phyloP scores from a whole-genome alignment of 257 asterid species.

The Penstemon newberryi region DNA sequence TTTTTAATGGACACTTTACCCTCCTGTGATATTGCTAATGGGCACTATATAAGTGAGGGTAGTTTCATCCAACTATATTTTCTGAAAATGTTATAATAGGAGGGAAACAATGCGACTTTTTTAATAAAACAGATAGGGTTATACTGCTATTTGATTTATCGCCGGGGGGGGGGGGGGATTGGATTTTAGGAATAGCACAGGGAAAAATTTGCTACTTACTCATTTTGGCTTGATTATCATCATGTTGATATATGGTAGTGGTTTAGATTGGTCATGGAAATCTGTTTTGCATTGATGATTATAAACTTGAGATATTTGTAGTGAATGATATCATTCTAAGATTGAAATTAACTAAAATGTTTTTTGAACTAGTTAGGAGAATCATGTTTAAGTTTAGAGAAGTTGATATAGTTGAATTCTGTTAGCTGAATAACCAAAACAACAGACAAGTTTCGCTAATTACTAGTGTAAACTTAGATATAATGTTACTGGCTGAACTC shows the following conservation, averaged over 20 bases:
- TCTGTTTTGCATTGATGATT: conserved; percentile 4
- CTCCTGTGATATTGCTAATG: no score
- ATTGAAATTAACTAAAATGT: not conserved
- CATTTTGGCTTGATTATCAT: not conserved
- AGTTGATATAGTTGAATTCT: conserved; percentile 19
- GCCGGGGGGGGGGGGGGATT: no score
- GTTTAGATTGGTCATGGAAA: conserved; percentile 4
- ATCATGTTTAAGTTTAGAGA: conserved; percentile 2
- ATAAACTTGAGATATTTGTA: conserved; percentile 12
- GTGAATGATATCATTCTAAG: conserved; percentile 15
- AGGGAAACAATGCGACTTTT: no score
- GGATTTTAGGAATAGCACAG: no score
- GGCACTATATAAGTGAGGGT: no score
- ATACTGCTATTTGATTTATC: no score
- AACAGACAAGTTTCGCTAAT: conserved; percentile 16
- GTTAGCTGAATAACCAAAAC: conserved; percentile 9
- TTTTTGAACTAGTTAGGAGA: conserved; percentile 8
- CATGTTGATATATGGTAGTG: not conserved
- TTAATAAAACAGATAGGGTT: no score
- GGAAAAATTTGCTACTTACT: not conserved
- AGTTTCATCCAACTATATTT: no score
- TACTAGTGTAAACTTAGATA: conserved; percentile 13
- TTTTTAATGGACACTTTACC: no score
- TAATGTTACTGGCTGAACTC: conserved; percentile 1
- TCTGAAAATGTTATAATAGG: no score